Conservation (phyloP, 2,329 filamentous ascomycete genomes). For the Exophiala aquamarina region DNA sequence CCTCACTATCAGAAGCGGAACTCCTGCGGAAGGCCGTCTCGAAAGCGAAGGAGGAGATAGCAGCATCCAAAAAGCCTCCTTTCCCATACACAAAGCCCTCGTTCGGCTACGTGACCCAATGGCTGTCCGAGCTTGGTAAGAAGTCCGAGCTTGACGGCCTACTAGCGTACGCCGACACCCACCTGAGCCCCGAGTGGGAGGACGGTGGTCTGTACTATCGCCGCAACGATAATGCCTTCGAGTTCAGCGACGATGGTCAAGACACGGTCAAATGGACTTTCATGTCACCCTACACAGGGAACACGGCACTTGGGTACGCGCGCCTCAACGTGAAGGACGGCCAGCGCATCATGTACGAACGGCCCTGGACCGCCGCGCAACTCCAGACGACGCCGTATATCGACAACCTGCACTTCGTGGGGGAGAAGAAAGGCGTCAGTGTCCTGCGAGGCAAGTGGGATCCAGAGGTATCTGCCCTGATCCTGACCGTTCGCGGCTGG, state of each 20-base stretch:
- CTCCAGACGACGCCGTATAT: conserved; percentile 14
- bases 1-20: conserved; percentile 2
- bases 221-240: conserved; percentile 19
- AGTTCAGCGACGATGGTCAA: conserved; percentile 17
- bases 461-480: conserved; percentile 4
- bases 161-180: conserved; percentile 13
- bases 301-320: conserved; percentile 19
- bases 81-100: conserved; percentile 24
- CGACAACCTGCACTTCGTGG: conserved; percentile 13
- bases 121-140: conserved; percentile 32
- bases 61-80: background rate
- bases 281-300: conserved; percentile 18
- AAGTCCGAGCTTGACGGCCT: conserved; percentile 13
- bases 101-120: conserved; percentile 34
- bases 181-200: conserved; percentile 18
- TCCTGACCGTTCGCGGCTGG: conserved; percentile 19
- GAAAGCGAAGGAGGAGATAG: conserved; percentile 8
- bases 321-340: conserved; percentile 20
- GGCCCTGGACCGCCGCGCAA: conserved; percentile 15
- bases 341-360: conserved; percentile 20
- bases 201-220: conserved; percentile 21
- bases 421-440: conserved; percentile 9
- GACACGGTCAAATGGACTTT: conserved; percentile 11
- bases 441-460: conserved; percentile 21
- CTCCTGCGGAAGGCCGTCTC: conserved; percentile 6